A percentile compares a stretch with the other conserved stretches of the same genome.
Conservation (phyloP, 2,329 filamentous ascomycete genomes). For the Bimuria novae-zelandiae region DNA sequence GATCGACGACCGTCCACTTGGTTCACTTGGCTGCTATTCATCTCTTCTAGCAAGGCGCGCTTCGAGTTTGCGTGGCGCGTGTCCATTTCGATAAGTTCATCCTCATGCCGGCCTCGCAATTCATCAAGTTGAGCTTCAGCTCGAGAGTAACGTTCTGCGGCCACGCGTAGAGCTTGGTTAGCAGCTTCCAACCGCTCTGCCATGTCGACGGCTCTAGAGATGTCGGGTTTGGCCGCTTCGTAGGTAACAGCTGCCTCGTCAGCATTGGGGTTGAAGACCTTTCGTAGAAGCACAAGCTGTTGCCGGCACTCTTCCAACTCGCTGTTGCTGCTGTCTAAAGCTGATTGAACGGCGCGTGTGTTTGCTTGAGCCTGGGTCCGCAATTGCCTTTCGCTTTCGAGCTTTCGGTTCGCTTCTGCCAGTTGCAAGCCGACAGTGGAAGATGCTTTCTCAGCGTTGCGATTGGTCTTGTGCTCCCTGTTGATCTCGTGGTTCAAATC, state of each 20-base stretch:
- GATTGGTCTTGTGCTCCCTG: conserved; percentile 84
- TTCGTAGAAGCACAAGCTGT: conserved; percentile 81
- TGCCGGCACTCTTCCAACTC: conserved; percentile 81
- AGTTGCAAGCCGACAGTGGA: conserved; percentile 81
- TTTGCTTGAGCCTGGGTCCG: conserved; percentile 85
- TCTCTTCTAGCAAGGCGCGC: conserved; percentile 82
- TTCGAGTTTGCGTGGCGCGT: conserved; percentile 65
- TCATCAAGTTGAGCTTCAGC: conserved; percentile 84
- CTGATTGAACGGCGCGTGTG: conserved; percentile 76
- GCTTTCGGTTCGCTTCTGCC: conserved; percentile 83
- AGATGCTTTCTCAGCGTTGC: conserved; percentile 86
- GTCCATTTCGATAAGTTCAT: conserved; percentile 70
- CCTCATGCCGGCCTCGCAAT: conserved; percentile 73
- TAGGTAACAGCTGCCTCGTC: conserved; percentile 67
- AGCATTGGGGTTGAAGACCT: conserved; percentile 80
- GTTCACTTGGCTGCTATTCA: conserved; percentile 80
- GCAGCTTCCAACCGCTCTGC: conserved; percentile 84
- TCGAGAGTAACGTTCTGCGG: conserved; percentile 77
- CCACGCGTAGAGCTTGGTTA: conserved; percentile 85
- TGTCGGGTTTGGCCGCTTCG: conserved; percentile 71
- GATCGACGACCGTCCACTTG: conserved; percentile 58
- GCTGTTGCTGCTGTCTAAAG: conserved; percentile 77
- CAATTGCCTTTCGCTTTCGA: conserved; percentile 88
- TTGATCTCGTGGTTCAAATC: conserved; percentile 92
- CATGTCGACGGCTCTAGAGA: conserved; percentile 71